Evolutionary conservation across 192 early-diverging fungal genomes (phyloP), one percentile per base, ranked within the genome.

Genomic region (Entomortierella lignicola): DNA sequence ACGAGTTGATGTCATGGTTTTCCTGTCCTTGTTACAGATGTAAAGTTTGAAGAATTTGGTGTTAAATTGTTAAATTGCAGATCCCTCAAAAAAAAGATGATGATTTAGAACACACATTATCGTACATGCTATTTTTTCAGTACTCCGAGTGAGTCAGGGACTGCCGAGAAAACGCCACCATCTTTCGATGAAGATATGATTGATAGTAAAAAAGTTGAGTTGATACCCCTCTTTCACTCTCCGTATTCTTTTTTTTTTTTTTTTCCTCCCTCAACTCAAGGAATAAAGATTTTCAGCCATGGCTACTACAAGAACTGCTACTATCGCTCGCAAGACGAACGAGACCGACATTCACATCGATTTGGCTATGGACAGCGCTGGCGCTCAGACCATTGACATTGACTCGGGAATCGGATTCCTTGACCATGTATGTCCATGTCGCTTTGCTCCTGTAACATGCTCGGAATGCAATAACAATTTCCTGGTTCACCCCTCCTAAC

Each of bases 371-470:
- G 92, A 91, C 63, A 77, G 85, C 31, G 62, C 81, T 11, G 87
- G 85, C 61, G 79, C 65, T 30, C 95, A 97, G 79, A 63, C 62
- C 21, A 97, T 99, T 79, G 72, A 89, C 37, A 87, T 98, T 66
- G 68, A 87, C 74, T 95, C 97, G 26, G 98, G 98, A 12, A 97
- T 99, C 80, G 98, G 98, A 23, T 99, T 99, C 82, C 89, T 99
- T 12, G 95, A 99, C 87, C 98, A 99, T 84, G 92, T 94, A 63
- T 17, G 41, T 34, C 32, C 30, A 25, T 54, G 47, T 3, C 31
- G 12, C 42, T 42, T 42, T 27, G 56, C 57, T 8, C 15, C 25
- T 4, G 66, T 55, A 34, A 7, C 20, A 11, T 8, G 7, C n/a
- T n/a, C n/a, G n/a, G n/a, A n/a, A n/a, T n/a, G n/a, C n/a, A n/a